Base-by-base conservation (phyloP, 345 rosid genomes). In the Brassica incana region DNA sequence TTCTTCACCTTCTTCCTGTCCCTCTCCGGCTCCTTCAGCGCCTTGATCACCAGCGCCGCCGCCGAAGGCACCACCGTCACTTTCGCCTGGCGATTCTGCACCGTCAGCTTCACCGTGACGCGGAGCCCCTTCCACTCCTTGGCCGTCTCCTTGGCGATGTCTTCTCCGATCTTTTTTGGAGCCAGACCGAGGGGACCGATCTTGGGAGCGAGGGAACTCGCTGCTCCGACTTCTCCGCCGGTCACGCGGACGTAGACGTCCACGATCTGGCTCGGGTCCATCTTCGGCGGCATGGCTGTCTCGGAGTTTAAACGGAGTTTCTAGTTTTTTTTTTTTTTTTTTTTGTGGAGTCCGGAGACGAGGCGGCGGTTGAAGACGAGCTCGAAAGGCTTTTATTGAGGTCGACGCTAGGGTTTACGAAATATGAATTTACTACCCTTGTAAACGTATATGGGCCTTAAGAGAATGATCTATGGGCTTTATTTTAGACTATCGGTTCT, bases 51-150 rank as follows among this genome's bases (percentile, higher is more conserved):
- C 1, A 91, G 85, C 0, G 96, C 96, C 0, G 96, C 91, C 0
- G 96, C 96, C 5, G 96, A 91, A 5, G 96, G 96, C 16, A 91
- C 96, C 10, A 91, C 93, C 4, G 92, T 67, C 1, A 91, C 94
- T 75, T 91, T 91, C 0, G 94, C 97, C 78, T 88, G 97, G 67
- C 97, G 94, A 73, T 91, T 91, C 87, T 89, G 97, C 16, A 91
- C 97, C 12, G 97, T 91, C 1, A 91, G 89, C 80, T 91, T 91
- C 32, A 90, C 96, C 0, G 93, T 91, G 3, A 91, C 96, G 9
- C 94, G 91, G 5, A 91, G 75, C 61, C 90, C 90, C 74, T 87
- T 87, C 90, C 90, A 87, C 59, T 87, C 90, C 66, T 85, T 87
- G n/a, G 87, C 87, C 0, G 88, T 87, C 74, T 87, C 90, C 65